Evolutionary conservation across 2,329 filamentous ascomycete genomes (phyloP), one percentile per base, ranked within the genome.

Genomic region (Tolypocladium nubicola): DNA sequence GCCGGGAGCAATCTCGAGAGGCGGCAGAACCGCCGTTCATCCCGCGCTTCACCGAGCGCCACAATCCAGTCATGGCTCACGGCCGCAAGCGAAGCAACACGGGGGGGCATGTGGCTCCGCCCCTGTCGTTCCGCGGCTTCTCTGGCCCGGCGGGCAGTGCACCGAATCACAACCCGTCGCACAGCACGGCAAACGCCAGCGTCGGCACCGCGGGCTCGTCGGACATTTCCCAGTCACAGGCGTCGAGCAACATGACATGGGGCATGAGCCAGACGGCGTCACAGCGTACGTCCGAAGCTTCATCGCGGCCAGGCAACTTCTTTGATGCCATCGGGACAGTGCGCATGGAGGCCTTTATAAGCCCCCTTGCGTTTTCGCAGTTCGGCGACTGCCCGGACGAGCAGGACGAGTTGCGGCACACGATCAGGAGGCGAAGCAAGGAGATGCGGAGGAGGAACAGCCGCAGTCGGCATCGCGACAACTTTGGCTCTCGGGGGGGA

Each of bases 311-410:
- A 0, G 75, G 74, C 58, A 84, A 85, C 70, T 92, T 94, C 74
- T 94, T 94, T 67, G 91, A 95, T 64, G 88, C 88, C 1, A 87
- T 95, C 58, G 91, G 92, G 1, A 97, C 92, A 2, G 85, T 97
- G 52, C 85, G 94, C 35, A 97, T 99, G 93, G 93, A 97, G 71
- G 94, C 94, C 0, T 99, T 97, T 70, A 95, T 99, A 63, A 84
- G 78, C 64, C 84, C 84, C 0, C 69, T 86, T 13, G 75, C 80
- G 1, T 75, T 78, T 60, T 74, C 74, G 2, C 73, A 74, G 35
- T 73, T 78, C 55, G 73, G 75, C 14, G 77, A 80, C 14, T 70
- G 74, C 47, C 73, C 75, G 0, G 75, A 79, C 56, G 79, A 81
- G 61, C 69, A 74, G 26, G 79, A 81, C 30, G 79, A 83, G 60